Evolutionary conservation across 768 basidiomycete genomes (phyloP), one percentile per base, ranked within the genome.

Genomic region (Boletales sp.): DNA sequence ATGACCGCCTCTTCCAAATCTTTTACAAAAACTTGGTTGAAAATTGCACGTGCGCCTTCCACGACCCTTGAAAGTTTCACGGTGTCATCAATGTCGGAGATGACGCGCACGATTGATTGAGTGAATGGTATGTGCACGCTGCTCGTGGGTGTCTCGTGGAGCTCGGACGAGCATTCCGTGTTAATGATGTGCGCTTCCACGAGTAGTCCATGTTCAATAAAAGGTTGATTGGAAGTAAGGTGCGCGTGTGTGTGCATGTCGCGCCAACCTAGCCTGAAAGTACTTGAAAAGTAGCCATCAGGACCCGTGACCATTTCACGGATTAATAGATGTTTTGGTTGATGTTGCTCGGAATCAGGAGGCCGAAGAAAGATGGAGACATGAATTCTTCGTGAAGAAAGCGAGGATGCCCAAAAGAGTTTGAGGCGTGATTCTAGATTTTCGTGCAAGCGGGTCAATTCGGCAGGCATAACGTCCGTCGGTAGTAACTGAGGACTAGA

Each of bases 11-110:
- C 92, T 47, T 78, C 74, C 30, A 91, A 65, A 47, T 91, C 87
- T 59, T 86, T 86, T 14, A 92, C 92, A 54, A 99, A 98, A 1
- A 95, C 93, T 61, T 94, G 95, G 49, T 85, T 77, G 66, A 97
- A 96, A 4, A 90, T 84, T 1, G 84, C 75, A 37, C 92, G 78
- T 1, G 91, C 84, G 0, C 95, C 95, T 3, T 75, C 73, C 6
- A 86, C 60, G n/a, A 99, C 77, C 41, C 86, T 83, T 0, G 92
- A 86, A 38, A 60, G 38, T 30, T 60, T 70, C 13, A 96, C 77
- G 0, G 94, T 97, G 68, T 97, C 94, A 61, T 97, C 94, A 38
- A 97, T 87, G 59, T 97, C 94, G 8, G 92, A 94, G 13, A 97
- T 86, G 48, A 95, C 80, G 15, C 90, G 83, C 13, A 94, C 68